These are phyloP conservation scores for Phytopythium vexans DNA, from an alignment of 352 stramenopile species.

Conservation along the genomic window DNA sequence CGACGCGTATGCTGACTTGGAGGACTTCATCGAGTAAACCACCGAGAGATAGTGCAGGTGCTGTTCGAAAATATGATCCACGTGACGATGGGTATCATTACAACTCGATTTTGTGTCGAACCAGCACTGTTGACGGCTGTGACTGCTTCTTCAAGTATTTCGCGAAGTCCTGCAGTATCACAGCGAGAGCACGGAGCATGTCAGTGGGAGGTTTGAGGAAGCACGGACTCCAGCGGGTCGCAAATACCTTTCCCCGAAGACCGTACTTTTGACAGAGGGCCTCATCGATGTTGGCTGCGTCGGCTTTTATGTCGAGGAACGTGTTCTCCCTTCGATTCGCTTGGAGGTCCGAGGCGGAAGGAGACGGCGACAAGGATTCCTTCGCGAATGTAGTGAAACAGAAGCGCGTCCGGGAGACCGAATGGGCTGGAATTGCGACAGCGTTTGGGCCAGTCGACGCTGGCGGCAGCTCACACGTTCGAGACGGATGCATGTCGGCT, in stretches of 20 bases:
- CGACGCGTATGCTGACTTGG: conserved; percentile 67
- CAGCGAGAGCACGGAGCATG: not conserved
- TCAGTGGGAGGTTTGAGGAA: too few relatives aligned
- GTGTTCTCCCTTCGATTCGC: conserved; percentile 2
- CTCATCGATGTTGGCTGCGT: conserved; percentile 25
- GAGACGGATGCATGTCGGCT: conserved; percentile 15
- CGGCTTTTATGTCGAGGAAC: conserved; percentile 30
- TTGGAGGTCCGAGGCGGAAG: too few relatives aligned
- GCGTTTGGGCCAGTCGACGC: not conserved
- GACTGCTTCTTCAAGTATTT: conserved; percentile 43
- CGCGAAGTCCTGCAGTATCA: conserved; percentile 25
- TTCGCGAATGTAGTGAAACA: conserved; percentile 31
- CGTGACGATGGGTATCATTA: conserved; percentile 6
- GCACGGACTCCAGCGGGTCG: too few relatives aligned
- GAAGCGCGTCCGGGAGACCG: conserved; percentile 20
- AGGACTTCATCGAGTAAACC: conserved; percentile 73
- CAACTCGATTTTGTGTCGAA: conserved; percentile 32
- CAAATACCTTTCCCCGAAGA: conserved; percentile 38
- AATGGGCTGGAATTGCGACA: not conserved
- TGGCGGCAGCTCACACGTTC: not conserved
- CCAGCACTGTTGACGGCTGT: conserved; percentile 21
- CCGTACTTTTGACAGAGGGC: conserved; percentile 38
- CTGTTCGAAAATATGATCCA: not conserved
- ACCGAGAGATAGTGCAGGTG: not conserved
- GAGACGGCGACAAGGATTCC: conserved; percentile 11